A percentile compares a stretch with the other conserved stretches of the same genome.
Evolutionary conservation across 2,329 filamentous ascomycete genomes (phyloP).

Genomic region (Pseudopyricularia javanii): DNA sequence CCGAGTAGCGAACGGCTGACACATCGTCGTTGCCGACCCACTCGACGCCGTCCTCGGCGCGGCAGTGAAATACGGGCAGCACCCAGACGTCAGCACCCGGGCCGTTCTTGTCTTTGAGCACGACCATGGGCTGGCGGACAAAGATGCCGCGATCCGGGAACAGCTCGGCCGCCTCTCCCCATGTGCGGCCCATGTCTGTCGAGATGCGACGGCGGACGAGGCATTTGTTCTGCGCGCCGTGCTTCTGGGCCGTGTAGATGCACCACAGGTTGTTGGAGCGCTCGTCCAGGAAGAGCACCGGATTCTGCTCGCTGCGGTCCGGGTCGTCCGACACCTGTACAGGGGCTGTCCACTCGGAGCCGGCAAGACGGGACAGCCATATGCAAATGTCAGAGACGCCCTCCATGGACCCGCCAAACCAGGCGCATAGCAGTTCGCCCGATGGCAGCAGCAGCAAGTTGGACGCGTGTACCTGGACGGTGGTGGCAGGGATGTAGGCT

Average conservation of each 20-base stretch:
- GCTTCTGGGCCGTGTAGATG: constrained; percentile 29
- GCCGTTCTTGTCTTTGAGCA: constrained; percentile 14
- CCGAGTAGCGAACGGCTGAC: constrained; percentile 22
- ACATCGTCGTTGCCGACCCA: constrained; percentile 32
- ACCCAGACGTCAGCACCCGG: constrained; percentile 20
- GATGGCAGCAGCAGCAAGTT: constrained; percentile 27
- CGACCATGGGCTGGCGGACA: constrained; percentile 25
- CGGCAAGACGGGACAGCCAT: constrained; percentile 23
- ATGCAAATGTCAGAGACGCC: constrained; percentile 30
- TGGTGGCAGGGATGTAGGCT: constrained; percentile 19
- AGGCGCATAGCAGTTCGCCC: constrained; percentile 26
- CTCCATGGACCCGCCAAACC: constrained; percentile 32
- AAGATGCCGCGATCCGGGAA: constrained; percentile 24
- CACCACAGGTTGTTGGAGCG: constrained; percentile 22
- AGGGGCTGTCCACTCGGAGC: constrained; percentile 19
- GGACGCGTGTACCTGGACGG: constrained; percentile 30
- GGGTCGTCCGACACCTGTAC: constrained; percentile 23
- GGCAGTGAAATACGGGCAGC: constrained; percentile 28
- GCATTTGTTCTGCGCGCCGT: constrained; percentile 28
- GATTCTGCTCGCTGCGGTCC: constrained; percentile 30
- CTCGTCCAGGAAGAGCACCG: constrained; percentile 24
- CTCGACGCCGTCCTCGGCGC: constrained; percentile 22
- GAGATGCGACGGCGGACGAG: constrained; percentile 23
- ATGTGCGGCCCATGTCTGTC: constrained; percentile 20
- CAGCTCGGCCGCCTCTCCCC: constrained; percentile 18